Evolutionary conservation across 2,329 filamentous ascomycete genomes (phyloP).

Genomic region (Ustulina deusta): DNA sequence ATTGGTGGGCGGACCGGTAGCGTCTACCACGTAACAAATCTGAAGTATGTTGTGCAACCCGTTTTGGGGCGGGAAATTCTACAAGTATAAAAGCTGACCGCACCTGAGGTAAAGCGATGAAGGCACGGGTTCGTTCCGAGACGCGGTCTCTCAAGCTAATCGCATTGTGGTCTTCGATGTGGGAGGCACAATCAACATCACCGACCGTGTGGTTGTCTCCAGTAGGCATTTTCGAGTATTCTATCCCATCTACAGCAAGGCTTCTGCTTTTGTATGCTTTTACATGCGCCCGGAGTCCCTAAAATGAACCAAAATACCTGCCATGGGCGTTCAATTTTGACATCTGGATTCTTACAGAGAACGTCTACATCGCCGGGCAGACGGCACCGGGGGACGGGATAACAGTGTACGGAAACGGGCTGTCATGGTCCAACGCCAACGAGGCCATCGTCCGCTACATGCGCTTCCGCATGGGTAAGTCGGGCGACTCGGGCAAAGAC

Average conservation of each 20-base stretch:
- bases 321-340: not conserved
- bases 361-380: constrained; percentile 63
- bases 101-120: constrained; percentile 51
- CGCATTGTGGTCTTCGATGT: constrained; percentile 64
- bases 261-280: not conserved
- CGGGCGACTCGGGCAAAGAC: constrained; percentile 64
- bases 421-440: constrained; percentile 64
- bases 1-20: constrained; percentile 60
- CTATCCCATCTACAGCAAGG: not conserved
- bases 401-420: constrained; percentile 66
- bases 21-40: constrained; percentile 62
- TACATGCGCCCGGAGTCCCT: not conserved
- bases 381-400: constrained; percentile 63
- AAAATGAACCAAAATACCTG: not conserved
- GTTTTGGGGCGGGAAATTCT: not conserved
- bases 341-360: constrained; percentile 44
- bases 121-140: constrained; percentile 62
- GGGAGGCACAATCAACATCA: constrained; percentile 63
- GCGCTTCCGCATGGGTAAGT: constrained; percentile 65
- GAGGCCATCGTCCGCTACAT: constrained; percentile 67
- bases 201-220: constrained; percentile 59
- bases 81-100: constrained; percentile 7
- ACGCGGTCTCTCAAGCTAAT: constrained; percentile 61
- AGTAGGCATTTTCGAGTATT: constrained; percentile 18
- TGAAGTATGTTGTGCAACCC: constrained; percentile 49